Conservation (phyloP, 2,329 filamentous ascomycete genomes). For the Drechslerella coelobrocha region DNA sequence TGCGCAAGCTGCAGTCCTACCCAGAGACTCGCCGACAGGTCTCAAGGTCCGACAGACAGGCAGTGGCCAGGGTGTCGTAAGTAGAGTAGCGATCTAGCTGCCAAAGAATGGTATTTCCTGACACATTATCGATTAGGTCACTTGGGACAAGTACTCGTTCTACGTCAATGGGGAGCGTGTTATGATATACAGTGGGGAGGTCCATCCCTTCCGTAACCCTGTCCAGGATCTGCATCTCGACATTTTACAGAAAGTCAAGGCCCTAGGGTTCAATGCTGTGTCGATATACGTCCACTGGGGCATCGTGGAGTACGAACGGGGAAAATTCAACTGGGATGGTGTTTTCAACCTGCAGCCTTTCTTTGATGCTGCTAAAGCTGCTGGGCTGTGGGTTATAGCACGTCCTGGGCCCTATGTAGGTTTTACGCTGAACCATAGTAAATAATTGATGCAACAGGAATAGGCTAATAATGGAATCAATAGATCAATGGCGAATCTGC, state of each 20-base stretch:
- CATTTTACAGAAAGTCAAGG: slow-evolving; percentile 81
- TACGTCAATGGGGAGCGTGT: slow-evolving; percentile 73
- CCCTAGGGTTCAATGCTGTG: slow-evolving; percentile 78
- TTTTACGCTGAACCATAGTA: neutral
- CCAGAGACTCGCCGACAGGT: slow-evolving; percentile 31
- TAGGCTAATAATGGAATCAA: neutral
- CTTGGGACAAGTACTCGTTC: slow-evolving; percentile 75
- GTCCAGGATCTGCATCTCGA: slow-evolving; percentile 72
- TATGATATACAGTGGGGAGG: slow-evolving; percentile 75
- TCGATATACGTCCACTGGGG: slow-evolving; percentile 84
- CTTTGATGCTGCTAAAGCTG: slow-evolving; percentile 74
- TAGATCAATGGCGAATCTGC: slow-evolving; percentile 54
- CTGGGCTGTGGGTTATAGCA: slow-evolving; percentile 79
- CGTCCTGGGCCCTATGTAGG: slow-evolving; percentile 53
- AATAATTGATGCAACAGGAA: neutral
- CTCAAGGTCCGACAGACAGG: slow-evolving; percentile 35
- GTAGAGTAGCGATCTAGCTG: neutral
- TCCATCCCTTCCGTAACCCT: slow-evolving; percentile 70
- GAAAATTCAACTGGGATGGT: slow-evolving; percentile 72
- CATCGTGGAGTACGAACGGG: slow-evolving; percentile 74
- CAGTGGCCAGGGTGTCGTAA: slow-evolving; percentile 19
- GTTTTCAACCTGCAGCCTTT: slow-evolving; percentile 76
- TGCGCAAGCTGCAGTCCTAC: slow-evolving; percentile 34
- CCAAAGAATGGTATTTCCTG: no score
- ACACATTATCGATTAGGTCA: slow-evolving; percentile 61